Percentiles rank a stretch among this genome's conserved stretches.
These are phyloP conservation scores for Aspergillus hortae DNA, from an alignment of 2,329 filamentous ascomycete genomes.

Conservation along the genomic window DNA sequence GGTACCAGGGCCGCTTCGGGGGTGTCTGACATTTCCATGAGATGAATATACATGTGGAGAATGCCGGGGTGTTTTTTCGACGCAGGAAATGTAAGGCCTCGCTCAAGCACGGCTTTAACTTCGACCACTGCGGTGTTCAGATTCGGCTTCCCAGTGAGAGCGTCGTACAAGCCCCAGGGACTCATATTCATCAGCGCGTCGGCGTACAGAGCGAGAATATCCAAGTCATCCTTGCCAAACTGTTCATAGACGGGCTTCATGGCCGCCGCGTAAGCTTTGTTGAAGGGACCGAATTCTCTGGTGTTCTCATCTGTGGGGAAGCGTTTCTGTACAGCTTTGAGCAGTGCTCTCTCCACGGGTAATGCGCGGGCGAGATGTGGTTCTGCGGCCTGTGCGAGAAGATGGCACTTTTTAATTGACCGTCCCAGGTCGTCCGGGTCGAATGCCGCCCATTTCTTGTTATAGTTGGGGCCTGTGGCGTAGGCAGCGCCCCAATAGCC, in stretches of 20 bases:
- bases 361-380: background rate
- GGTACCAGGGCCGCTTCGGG: slow-evolving; percentile 60
- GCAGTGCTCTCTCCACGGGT: slow-evolving; percentile 54
- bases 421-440: slow-evolving; percentile 56
- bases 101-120: slow-evolving; percentile 55
- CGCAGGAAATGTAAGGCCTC: slow-evolving; percentile 47
- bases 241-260: slow-evolving; percentile 53
- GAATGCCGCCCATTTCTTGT: slow-evolving; percentile 72
- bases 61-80: slow-evolving; percentile 62
- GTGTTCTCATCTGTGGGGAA: slow-evolving; percentile 52
- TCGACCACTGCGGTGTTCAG: slow-evolving; percentile 54
- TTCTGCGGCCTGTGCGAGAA: background rate
- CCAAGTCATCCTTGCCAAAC: slow-evolving; percentile 51
- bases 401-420: slow-evolving; percentile 28
- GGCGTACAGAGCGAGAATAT: slow-evolving; percentile 59
- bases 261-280: slow-evolving; percentile 56
- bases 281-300: slow-evolving; percentile 50
- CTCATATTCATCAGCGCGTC: slow-evolving; percentile 63
- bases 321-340: slow-evolving; percentile 40
- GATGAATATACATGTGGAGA: slow-evolving; percentile 70
- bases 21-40: slow-evolving; percentile 68
- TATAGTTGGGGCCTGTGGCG: slow-evolving; percentile 69
- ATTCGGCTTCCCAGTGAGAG: slow-evolving; percentile 53
- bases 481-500: slow-evolving; percentile 51
- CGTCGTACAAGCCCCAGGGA: slow-evolving; percentile 61